Evolutionary conservation across 306 rosid genomes (phyloP), one percentile per base, ranked within the genome.

Genomic region (Cicer arietinum): DNA sequence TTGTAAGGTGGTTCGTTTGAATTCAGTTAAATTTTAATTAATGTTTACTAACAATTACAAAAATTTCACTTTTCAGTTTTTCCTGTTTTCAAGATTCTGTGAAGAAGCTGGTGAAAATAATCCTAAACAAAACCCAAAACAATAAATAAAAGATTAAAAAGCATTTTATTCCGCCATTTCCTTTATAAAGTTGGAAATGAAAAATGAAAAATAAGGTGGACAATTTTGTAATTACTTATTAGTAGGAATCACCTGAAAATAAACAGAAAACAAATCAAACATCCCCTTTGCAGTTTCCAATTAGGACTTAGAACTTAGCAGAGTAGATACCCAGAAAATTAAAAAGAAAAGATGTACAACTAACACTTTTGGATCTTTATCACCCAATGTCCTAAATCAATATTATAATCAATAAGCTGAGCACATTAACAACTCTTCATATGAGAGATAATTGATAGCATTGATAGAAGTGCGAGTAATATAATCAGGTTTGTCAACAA

Each of bases 291-390:
- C 14, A 20, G 44, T 67, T 67, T 30, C 44, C 45, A 44, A 25
- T 42, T 16, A 63, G 65, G 18, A 71, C 14, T 12, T 76, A 52
- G 47, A 35, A 74, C 70, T 62, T 74, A 46, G 68, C 37, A 74
- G 46, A 25, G 48, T n/a, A 68, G 25, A 68, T 54, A 42, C 18
- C 63, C 57, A 81, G 14, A 77, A 46, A 45, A 7, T 67, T 6
- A 20, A 20, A 41, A 56, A 56, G 7, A 50, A 13, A 56, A 45
- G 62, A 67, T 6, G 69, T 40, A 68, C 35, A 57, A 6, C 2
- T 8, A 70, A 70, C 43, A 20, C 61, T 61, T 53, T 8, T 13
- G 37, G 7, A 50, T 67, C 6, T 42, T 44, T 69, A 40, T 40
- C 48, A 54, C 10, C 51, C 16, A 45, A 35, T 13, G 52, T 16